Base-by-base conservation (phyloP, 1,284 basidiomycete species). In the Sphagnurus paluster region DNA sequence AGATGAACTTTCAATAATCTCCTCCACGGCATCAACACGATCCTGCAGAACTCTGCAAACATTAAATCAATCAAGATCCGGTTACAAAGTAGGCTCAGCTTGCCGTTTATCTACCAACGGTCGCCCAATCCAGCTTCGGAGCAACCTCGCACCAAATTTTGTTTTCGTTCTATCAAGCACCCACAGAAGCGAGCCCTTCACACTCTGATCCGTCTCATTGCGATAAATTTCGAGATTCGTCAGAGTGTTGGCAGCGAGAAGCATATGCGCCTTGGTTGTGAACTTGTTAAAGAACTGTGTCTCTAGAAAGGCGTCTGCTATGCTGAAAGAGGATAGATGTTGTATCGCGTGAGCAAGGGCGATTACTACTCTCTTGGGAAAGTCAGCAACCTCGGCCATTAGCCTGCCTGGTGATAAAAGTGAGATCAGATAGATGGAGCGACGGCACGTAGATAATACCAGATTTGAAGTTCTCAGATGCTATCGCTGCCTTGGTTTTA, bases 211-310 rank as follows among this genome's bases (percentile, higher is more conserved):
- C 0, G 92, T 93, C 57, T 92, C 86, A 56, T 97, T 97, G 23
- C 82, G 78, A 62, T 91, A 94, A n/a, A 97, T 83, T 64, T 97
- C 93, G 69, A 98, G 71, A 60, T 98, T 98, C 21, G 77, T 76
- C 11, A 98, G 69, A 0, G 96, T 97, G 60, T 93, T 95, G 30
- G 85, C 85, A 46, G 88, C 91, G 38, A 99, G 74, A 11, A 94
- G 75, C 94, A 98, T 97, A 54, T 92, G 87, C 0, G 84, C 80
- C 35, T 81, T 78, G 29, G 83, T 82, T 1, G 88, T 76, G 60
- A 98, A 98, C 56, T 77, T 82, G 13, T 71, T 75, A 65, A 94
- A 97, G 57, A 90, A 88, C 29, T 78, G 76, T 0, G 85, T 82
- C 58, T 90, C 84, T 6, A 83, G 60, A 52, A 95, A 80, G 4